Evolutionary conservation across 805 yeast species (phyloP).

Genomic region (Candida ovalis): DNA sequence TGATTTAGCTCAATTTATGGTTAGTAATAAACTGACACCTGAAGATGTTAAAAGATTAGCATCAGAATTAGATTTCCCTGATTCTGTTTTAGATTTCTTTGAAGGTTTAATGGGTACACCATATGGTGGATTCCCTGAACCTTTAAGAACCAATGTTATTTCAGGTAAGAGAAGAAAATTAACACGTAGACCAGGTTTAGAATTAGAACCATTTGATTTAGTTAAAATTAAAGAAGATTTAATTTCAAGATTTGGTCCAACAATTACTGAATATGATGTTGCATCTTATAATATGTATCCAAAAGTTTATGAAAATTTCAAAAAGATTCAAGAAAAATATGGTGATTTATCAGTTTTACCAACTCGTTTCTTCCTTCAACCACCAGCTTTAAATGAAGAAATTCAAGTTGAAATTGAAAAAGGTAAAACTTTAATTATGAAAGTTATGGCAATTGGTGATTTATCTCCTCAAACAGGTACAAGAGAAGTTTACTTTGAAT

Average conservation of each 20-base stretch:
- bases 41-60: slow-evolving; percentile 90
- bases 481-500: slow-evolving; percentile 95
- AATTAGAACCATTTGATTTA: slow-evolving; percentile 80
- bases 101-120: slow-evolving; percentile 99
- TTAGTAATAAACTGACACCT: slow-evolving; percentile 80
- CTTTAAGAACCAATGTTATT: slow-evolving; percentile 86
- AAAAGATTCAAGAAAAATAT: slow-evolving; percentile 65
- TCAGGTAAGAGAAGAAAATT: slow-evolving; percentile 91
- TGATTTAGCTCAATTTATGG: slow-evolving; percentile 99
- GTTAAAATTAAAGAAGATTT: slow-evolving; percentile 69
- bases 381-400: slow-evolving; percentile 86
- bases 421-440: slow-evolving; percentile 91
- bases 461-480: slow-evolving; percentile 79
- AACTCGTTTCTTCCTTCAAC: slow-evolving; percentile 83
- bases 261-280: slow-evolving; percentile 79
- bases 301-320: slow-evolving; percentile 88
- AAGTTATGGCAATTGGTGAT: slow-evolving; percentile 90
- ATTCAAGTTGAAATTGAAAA: slow-evolving; percentile 84
- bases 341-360: slow-evolving; percentile 95
- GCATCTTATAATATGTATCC: slow-evolving; percentile 98
- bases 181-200: slow-evolving; percentile 87
- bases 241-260: slow-evolving; percentile 66
- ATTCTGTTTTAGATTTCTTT: slow-evolving; percentile 95
- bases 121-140: slow-evolving; percentile 99
- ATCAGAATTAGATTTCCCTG: slow-evolving; percentile 93